These are phyloP conservation scores for Phytophthora vignae DNA, from an alignment of 352 stramenopile genomes.

Conservation along the genomic window DNA sequence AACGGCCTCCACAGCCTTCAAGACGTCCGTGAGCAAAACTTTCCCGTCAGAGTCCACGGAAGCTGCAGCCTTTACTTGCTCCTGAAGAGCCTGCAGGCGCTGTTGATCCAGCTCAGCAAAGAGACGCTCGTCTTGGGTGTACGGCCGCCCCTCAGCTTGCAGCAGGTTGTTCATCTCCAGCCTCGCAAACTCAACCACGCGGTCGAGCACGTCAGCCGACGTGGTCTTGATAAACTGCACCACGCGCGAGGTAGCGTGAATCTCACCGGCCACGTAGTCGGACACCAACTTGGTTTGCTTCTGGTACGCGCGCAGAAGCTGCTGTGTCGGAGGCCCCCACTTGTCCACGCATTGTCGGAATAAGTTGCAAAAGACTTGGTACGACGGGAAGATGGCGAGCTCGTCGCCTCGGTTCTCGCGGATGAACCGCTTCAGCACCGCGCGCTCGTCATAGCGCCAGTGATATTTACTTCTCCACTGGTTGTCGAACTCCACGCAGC, in stretches of 20 bases:
- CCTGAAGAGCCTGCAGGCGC: slow-evolving; percentile 21
- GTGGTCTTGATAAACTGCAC: slow-evolving; percentile 34
- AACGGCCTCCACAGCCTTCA: slow-evolving; percentile 23
- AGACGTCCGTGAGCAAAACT: slow-evolving; percentile 20
- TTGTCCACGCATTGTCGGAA: slow-evolving; percentile 48
- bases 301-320: slow-evolving; percentile 37
- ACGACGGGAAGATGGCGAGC: slow-evolving; percentile 49
- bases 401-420: slow-evolving; percentile 45
- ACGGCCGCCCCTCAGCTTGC: slow-evolving; percentile 39
- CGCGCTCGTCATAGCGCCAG: slow-evolving; percentile 19
- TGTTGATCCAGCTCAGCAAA: slow-evolving; percentile 35
- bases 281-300: slow-evolving; percentile 40
- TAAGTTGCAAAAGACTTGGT: slow-evolving; percentile 54
- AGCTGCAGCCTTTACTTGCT: slow-evolving; percentile 22
- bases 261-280: slow-evolving; percentile 23
- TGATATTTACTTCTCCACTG: neutral
- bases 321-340: slow-evolving; percentile 41
- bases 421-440: slow-evolving; percentile 39
- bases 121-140: slow-evolving; percentile 49
- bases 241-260: slow-evolving; percentile 26
- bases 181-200: slow-evolving; percentile 20
- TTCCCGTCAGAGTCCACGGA: slow-evolving; percentile 1
- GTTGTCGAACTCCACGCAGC: slow-evolving; percentile 4
- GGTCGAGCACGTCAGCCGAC: slow-evolving; percentile 15
- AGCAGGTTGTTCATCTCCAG: slow-evolving; percentile 33